Conservation (phyloP, 768 basidiomycete genomes). For the Hysterangium stoloniferum region DNA sequence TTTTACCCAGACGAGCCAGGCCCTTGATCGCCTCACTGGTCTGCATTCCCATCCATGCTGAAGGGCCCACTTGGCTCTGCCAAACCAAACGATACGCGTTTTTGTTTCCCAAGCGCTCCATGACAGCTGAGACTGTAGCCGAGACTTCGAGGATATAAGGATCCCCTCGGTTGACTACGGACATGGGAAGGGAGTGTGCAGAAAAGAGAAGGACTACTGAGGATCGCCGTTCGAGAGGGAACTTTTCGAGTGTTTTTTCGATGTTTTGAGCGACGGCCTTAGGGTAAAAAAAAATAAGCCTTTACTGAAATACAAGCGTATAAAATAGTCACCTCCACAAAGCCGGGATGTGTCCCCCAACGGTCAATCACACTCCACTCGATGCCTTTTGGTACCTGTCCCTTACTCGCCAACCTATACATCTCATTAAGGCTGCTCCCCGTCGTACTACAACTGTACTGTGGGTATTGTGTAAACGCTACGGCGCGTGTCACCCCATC, state of each 20-base stretch:
- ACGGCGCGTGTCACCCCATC: slow-evolving; percentile 91
- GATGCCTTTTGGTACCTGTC: slow-evolving; percentile 57
- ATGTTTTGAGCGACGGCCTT: slow-evolving; percentile 91
- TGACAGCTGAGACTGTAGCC: slow-evolving; percentile 87
- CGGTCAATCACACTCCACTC: slow-evolving; percentile 98
- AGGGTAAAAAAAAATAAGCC: background rate
- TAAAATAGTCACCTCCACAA: slow-evolving; percentile 70
- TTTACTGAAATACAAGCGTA: slow-evolving; percentile 5
- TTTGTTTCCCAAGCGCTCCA: slow-evolving; percentile 71
- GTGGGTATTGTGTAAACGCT: slow-evolving; percentile 97
- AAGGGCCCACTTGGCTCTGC: slow-evolving; percentile 97
- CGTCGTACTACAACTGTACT: slow-evolving; percentile 97
- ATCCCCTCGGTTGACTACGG: slow-evolving; percentile 97
- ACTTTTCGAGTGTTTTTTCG: slow-evolving; percentile 71
- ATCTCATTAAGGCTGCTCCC: slow-evolving; percentile 96
- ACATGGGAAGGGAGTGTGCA: slow-evolving; percentile 96
- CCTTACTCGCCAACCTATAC: slow-evolving; percentile 54
- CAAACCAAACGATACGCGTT: slow-evolving; percentile 93
- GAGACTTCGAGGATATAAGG: slow-evolving; percentile 95
- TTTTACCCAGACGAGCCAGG: slow-evolving; percentile 65
- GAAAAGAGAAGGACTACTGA: slow-evolving; percentile 87
- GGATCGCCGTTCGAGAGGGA: slow-evolving; percentile 59
- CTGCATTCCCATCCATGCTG: slow-evolving; percentile 97
- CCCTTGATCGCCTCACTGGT: slow-evolving; percentile 89
- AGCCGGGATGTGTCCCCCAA: slow-evolving; percentile 93